phyloP scores from a whole-genome alignment of 2,329 filamentous ascomycete genomes.

The Diplodia mutila region DNA sequence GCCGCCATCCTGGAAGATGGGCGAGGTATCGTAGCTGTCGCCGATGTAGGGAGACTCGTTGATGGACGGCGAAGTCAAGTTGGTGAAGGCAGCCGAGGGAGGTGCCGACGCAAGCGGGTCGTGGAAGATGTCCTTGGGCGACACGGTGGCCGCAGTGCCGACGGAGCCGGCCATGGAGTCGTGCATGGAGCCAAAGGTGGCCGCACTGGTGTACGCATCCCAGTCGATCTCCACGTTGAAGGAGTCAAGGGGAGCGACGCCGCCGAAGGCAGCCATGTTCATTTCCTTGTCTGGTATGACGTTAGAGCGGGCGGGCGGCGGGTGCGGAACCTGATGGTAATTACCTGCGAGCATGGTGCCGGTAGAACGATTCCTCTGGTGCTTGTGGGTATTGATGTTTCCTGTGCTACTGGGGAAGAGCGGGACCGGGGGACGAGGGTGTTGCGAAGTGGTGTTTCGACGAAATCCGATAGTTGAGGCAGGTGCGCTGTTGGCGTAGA shows the following conservation, averaged over 20 bases:
- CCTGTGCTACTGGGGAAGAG: conserved; percentile 66
- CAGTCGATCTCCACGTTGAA: conserved; percentile 31
- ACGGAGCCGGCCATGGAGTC: conserved; percentile 34
- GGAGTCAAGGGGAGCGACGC: conserved; percentile 5
- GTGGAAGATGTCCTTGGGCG: conserved; percentile 78
- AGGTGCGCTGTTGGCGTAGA: conserved; percentile 70
- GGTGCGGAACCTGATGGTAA: neutral
- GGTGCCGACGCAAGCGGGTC: conserved; percentile 75
- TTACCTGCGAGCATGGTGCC: conserved; percentile 43
- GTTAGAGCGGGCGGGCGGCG: neutral
- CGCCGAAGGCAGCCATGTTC: conserved; percentile 21
- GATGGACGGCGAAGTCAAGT: conserved; percentile 80
- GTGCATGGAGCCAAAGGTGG: conserved; percentile 52
- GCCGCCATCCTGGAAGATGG: conserved; percentile 67
- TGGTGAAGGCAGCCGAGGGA: conserved; percentile 79
- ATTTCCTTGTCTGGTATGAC: conserved; percentile 15
- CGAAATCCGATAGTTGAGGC: conserved; percentile 63
- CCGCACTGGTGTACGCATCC: conserved; percentile 30
- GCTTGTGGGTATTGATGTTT: conserved; percentile 48
- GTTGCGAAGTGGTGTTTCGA: conserved; percentile 54
- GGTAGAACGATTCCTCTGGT: conserved; percentile 30
- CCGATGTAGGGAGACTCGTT: conserved; percentile 74
- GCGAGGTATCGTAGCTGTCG: conserved; percentile 76
- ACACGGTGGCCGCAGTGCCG: conserved; percentile 65
- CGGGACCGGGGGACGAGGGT: conserved; percentile 69